Base-by-base conservation (phyloP, 495 filamentous ascomycete genomes). In the Penicillium cinerascens region DNA sequence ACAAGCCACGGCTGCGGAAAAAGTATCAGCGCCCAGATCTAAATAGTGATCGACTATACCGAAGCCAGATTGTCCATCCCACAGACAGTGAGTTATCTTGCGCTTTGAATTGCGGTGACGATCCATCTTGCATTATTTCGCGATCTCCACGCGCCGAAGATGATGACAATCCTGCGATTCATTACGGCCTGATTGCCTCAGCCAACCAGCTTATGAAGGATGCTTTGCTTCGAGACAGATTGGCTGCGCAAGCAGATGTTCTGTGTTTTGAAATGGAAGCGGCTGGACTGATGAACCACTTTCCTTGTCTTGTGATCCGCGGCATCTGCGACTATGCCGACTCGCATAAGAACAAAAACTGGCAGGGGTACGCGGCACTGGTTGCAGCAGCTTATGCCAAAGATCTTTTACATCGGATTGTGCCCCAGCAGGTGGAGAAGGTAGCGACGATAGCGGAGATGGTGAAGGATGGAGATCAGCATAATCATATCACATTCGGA, bases 181-280 rank as follows among this genome's bases (percentile, higher is more conserved):
- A 68, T 27, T 66, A 64, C 33, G 65, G 66, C 3, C 6, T 58
- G 9, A 60, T 70, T 13, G 66, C 66, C 6, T 70, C 65, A 4
- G 66, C 21, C 8, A 61, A 68, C 20, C 44, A 56, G n/a, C 25
- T 66, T 0, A 62, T 68, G 50, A 65, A 65, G 27, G 44, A 66
- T 52, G 67, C 61, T 18, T 15, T 54, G 6, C 22, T 58, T 26
- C 60, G 68, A 15, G 62, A 71, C 25, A 25, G 39, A 35, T 29
- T 73, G 36, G 64, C 63, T 6, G 53, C 46, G 11, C 55, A 74
- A 23, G 65, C 65, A 25, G 56, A 54, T 35, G 61, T 73, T 15
- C 26, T 72, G 0, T 74, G 68, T 36, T 68, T 74, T 42, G 70
- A 73, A 46, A 74, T 71, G 67, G 70, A 74, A 52, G 72, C 67